These are phyloP conservation scores for Colletotrichum lentis DNA, from an alignment of 2,329 filamentous ascomycete species.

Conservation along the genomic window DNA sequence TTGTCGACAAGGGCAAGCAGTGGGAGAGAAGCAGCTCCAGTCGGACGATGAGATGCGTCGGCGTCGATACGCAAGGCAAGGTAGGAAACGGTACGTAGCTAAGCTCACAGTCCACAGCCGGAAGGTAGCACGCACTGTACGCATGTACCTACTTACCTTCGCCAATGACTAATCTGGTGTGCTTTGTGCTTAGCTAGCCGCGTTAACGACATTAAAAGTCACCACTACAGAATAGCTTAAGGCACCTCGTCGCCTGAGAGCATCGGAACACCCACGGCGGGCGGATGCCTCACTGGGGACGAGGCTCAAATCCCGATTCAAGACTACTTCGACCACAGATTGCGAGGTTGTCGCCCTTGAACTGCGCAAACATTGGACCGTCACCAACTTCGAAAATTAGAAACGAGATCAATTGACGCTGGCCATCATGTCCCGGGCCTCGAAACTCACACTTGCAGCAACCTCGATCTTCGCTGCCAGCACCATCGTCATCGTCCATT, in stretches of 20 bases:
- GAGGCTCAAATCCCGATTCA: constrained; percentile 19
- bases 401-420: neutral
- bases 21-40: neutral
- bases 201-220: neutral
- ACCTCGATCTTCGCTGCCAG: constrained; percentile 79
- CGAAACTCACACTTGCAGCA: constrained; percentile 82
- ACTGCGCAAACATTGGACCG: neutral
- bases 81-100: constrained; percentile 9
- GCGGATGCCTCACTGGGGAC: neutral
- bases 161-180: neutral
- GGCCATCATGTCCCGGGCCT: constrained; percentile 81
- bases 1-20: constrained; percentile 9
- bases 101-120: constrained; percentile 2
- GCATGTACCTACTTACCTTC: neutral
- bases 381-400: neutral
- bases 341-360: neutral
- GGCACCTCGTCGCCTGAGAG: neutral
- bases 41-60: neutral
- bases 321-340: constrained; percentile 1
- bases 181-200: neutral
- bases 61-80: neutral
- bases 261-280: neutral
- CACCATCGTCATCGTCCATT: constrained; percentile 88
- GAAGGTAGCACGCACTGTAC: neutral
- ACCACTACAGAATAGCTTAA: neutral